Evolutionary conservation across 176 grass and related monocot genomes (phyloP).

Genomic region (Ananas comosus): DNA sequence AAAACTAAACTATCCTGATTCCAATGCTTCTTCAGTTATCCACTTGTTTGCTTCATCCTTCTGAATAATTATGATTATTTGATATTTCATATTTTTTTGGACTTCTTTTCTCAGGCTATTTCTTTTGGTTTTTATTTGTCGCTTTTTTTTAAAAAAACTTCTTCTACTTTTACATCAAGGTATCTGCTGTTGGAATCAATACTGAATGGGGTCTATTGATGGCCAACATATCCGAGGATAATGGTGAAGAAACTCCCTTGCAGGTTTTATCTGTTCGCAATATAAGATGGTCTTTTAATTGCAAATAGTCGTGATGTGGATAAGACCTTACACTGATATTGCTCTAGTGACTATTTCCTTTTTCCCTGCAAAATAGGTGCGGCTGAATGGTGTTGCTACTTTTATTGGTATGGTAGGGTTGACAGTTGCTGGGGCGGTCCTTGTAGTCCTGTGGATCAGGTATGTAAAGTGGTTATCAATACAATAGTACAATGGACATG

Average conservation of each 20-base stretch:
- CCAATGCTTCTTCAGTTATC: too few species aligned
- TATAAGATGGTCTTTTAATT: conserved; percentile 2
- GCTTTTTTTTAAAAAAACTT: background rate
- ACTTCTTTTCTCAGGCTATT: background rate
- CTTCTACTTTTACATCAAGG: conserved; percentile 18
- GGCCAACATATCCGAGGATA: conserved; percentile 97
- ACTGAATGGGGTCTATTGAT: conserved; percentile 99
- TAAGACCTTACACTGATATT: background rate
- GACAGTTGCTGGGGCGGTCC: conserved; percentile 73
- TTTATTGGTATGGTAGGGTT: conserved; percentile 92
- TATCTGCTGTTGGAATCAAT: conserved; percentile 83
- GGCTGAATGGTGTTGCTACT: conserved; percentile 92
- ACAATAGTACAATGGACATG: background rate
- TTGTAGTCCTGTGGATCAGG: conserved; percentile 75
- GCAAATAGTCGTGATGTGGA: background rate
- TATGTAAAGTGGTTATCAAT: conserved; percentile 33
- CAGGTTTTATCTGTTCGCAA: conserved; percentile 49
- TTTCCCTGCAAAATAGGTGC: conserved; percentile 49
- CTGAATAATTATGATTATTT: background rate
- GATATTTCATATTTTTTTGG: background rate
- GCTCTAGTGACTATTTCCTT: background rate
- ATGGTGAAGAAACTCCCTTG: conserved; percentile 95
- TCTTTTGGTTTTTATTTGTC: background rate
- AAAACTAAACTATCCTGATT: too few species aligned
- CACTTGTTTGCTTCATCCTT: too few species aligned